These are phyloP conservation scores for Fusarium subtropicale DNA, from an alignment of 2,329 filamentous ascomycete species.

Conservation along the genomic window DNA sequence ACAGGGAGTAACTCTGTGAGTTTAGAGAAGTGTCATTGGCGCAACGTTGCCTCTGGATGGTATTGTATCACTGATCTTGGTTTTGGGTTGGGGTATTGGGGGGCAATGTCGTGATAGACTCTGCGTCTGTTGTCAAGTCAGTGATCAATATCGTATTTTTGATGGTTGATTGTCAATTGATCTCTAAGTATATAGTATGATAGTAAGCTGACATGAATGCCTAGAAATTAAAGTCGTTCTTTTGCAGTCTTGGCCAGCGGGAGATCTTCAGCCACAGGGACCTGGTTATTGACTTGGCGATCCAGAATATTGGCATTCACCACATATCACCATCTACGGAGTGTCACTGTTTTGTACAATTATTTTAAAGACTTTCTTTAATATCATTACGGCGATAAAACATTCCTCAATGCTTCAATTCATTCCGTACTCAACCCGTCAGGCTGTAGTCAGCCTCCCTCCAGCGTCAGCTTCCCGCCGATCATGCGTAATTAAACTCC, in stretches of 20 bases:
- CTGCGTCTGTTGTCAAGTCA: neutral
- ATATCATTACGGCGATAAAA: neutral
- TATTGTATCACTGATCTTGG: neutral
- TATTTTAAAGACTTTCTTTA: neutral
- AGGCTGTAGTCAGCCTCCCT: neutral
- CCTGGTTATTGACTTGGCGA: constrained; percentile 28
- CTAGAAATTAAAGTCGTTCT: constrained; percentile 12
- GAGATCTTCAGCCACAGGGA: constrained; percentile 25
- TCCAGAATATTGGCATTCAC: constrained; percentile 7
- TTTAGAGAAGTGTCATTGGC: neutral
- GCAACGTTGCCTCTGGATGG: neutral
- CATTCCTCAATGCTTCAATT: neutral
- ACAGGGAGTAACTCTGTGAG: neutral
- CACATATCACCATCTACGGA: neutral
- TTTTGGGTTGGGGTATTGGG: neutral
- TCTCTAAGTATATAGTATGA: neutral
- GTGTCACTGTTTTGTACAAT: no score
- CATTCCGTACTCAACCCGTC: neutral
- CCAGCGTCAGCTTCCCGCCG: constrained; percentile 5
- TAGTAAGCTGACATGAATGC: neutral
- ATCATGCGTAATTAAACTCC: constrained; percentile 11
- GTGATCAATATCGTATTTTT: neutral
- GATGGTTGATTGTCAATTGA: neutral
- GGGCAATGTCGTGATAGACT: neutral
- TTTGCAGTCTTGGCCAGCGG: constrained; percentile 29